Percentiles rank a stretch among this genome's conserved stretches.
phyloP scores from a whole-genome alignment of 306 rosid species.

The Fagus crenata region DNA sequence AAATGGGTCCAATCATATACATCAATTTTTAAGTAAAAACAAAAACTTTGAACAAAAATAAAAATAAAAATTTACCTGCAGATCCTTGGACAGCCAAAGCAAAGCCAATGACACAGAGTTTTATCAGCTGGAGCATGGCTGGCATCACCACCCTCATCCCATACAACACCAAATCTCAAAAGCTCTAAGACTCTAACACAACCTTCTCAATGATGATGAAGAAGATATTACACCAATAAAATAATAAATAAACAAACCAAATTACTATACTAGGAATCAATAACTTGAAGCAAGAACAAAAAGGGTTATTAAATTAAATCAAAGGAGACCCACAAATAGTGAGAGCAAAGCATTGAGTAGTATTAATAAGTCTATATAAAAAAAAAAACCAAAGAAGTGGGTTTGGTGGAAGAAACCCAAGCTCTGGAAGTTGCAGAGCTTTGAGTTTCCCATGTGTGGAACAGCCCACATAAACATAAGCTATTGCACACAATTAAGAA shows the following conservation, averaged over 20 bases:
- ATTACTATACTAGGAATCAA: conserved; percentile 34
- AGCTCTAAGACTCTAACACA: conserved; percentile 24
- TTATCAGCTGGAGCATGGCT: conserved; percentile 49
- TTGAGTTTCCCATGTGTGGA: conserved; percentile 46
- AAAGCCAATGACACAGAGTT: conserved; percentile 51
- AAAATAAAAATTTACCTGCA: conserved; percentile 46
- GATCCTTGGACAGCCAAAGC: conserved; percentile 60
- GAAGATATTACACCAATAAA: conserved; percentile 20
- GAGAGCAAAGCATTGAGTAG: conserved; percentile 51
- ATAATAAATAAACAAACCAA: conserved; percentile 28
- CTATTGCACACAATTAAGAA: conserved; percentile 26
- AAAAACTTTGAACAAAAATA: conserved; percentile 20
- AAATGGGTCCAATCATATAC: conserved; percentile 5
- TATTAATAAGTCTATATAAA: conserved; percentile 30
- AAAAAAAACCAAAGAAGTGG: conserved; percentile 44
- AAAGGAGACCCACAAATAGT: conserved; percentile 48
- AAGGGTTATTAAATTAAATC: conserved; percentile 34
- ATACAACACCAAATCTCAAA: conserved; percentile 39
- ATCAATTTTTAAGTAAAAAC: not conserved
- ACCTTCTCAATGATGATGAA: conserved; percentile 27
- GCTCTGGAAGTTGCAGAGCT: conserved; percentile 42
- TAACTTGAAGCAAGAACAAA: conserved; percentile 68
- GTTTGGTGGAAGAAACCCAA: conserved; percentile 43
- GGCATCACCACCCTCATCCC: conserved; percentile 60
- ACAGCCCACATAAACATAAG: conserved; percentile 39